Evolutionary conservation across 2,329 filamentous ascomycete genomes (phyloP), one percentile per base, ranked within the genome.

Genomic region (Xenoacremonium recifei): DNA sequence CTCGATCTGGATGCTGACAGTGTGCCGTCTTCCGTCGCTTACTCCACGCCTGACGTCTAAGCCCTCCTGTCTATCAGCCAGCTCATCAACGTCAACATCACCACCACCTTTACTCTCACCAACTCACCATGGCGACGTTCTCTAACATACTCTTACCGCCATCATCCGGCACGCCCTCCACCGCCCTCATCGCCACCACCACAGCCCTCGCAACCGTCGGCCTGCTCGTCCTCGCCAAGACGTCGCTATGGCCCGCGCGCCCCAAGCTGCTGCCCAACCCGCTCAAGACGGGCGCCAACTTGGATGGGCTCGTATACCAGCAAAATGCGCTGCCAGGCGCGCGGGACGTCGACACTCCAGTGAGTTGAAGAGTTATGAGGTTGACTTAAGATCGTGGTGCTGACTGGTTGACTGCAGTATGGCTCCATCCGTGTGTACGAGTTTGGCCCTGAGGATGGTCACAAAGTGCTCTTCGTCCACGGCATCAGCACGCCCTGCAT

Each of bases 401-500:
- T 15, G 19, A 5, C 11, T n/a, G 15, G 4, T 7, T 32, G 16
- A 11, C 13, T 6, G 30, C 35, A 79, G 58, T 91, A 89, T 61
- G 89, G 89, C 37, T 81, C 73, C 23, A 82, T 90, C 40, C 74
- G 87, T 27, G 84, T 88, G 17, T 93, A 93, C 60, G 89, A 95
- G 69, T 95, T 85, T 68, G 89, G 89, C 2, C 85, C 88, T 1
- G 75, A 82, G 37, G 65, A 79, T 40, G 89, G 89, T 6, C 75
- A 78, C 34, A 91, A 87, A 56, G 82, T 93, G 4, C 65, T 95
- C 13, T 73, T 95, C 23, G 73, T 95, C 7, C 89, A 95, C 61
- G 89, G 89, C 33, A 92, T 95, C 60, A 89, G 84, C 47, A 95
- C 88, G 0, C 85, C 89, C 0, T 89, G 85, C 62, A 78, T 91